Conservation (phyloP, 2,329 filamentous ascomycete genomes). For the Coleophoma cylindrospora region DNA sequence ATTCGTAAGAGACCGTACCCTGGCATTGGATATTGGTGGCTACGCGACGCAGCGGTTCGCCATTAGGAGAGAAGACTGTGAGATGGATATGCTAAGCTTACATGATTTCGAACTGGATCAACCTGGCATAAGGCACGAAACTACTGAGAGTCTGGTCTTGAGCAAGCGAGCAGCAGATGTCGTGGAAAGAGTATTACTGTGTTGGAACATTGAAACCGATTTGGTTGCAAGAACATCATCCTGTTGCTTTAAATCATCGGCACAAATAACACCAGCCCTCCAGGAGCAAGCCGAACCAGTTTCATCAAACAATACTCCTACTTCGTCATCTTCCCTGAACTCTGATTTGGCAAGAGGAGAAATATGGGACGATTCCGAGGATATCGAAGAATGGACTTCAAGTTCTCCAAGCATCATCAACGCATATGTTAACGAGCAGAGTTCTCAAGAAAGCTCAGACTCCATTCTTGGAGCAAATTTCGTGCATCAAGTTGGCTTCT, state of each 20-base stretch:
- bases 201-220: constrained; percentile 1
- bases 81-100: constrained; percentile 4
- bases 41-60: not conserved
- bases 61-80: constrained; percentile 7
- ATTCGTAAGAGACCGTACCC: constrained; percentile 85
- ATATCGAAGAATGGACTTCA: not conserved
- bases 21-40: constrained; percentile 51
- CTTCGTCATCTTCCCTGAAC: not conserved
- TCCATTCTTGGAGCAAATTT: not conserved
- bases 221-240: not conserved
- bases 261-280: not conserved
- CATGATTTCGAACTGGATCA: constrained; percentile 8
- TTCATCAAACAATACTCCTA: not conserved
- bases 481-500: not conserved
- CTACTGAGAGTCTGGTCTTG: not conserved
- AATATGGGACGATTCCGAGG: not conserved
- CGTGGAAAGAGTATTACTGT: constrained; percentile 6
- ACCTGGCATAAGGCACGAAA: not conserved
- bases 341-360: not conserved
- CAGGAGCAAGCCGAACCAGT: not conserved
- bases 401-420: not conserved
- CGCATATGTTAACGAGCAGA: not conserved
- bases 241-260: not conserved
- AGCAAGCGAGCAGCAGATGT: not conserved
- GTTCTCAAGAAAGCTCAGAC: not conserved